Conservation (phyloP, 2,329 filamentous ascomycete genomes). For the Talaromyces funiculosus region DNA sequence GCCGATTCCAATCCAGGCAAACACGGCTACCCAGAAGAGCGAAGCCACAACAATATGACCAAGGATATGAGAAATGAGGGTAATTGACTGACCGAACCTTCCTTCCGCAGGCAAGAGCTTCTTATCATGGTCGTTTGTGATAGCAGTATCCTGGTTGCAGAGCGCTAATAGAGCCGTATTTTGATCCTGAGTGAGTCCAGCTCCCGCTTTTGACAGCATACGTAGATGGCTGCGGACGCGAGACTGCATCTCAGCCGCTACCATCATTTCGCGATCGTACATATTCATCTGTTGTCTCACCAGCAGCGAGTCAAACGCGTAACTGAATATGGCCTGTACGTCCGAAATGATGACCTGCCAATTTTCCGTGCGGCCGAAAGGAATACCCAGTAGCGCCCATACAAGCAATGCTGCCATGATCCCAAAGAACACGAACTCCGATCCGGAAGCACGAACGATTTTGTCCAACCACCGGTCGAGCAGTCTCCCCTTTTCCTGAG, state of each 20-base stretch:
- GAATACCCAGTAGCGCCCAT: slow-evolving; percentile 27
- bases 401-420: slow-evolving; percentile 27
- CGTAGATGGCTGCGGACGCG: slow-evolving; percentile 18
- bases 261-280: slow-evolving; percentile 16
- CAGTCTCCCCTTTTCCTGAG: not conserved
- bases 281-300: slow-evolving; percentile 28
- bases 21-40: slow-evolving; percentile 13
- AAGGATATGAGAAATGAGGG: not conserved
- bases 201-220: slow-evolving; percentile 14
- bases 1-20: slow-evolving; percentile 13
- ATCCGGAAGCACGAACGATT: slow-evolving; percentile 24
- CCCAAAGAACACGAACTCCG: slow-evolving; percentile 22
- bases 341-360: slow-evolving; percentile 30
- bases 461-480: slow-evolving; percentile 23
- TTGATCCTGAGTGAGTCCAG: not conserved
- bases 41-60: slow-evolving; percentile 18
- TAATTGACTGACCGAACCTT: not conserved
- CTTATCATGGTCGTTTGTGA: not conserved
- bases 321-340: slow-evolving; percentile 29
- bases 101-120: not conserved
- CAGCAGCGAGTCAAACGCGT: slow-evolving; percentile 29
- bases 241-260: slow-evolving; percentile 18
- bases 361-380: slow-evolving; percentile 17
- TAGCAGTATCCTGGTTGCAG: not conserved
- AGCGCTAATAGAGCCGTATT: not conserved